These are phyloP conservation scores for Populus trichocarpa DNA, from an alignment of 441 rosid species.

Conservation along the genomic window DNA sequence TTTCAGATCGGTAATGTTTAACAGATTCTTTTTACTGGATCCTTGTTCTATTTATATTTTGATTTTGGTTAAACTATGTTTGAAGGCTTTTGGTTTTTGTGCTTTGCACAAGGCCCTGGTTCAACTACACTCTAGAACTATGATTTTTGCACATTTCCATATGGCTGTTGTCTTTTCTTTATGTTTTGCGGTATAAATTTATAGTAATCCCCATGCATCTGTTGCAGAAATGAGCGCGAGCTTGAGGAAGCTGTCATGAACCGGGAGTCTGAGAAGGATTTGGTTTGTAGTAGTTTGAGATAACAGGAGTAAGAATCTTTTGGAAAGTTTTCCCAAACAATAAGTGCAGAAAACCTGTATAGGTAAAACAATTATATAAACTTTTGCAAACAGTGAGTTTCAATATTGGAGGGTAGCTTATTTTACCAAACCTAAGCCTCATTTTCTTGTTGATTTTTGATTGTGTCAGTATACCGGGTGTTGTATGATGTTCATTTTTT, in stretches of 20 bases:
- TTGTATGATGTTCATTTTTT: conserved; percentile 12
- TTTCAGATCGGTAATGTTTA: background rate
- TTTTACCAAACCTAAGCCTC: conserved; percentile 16
- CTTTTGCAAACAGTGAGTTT: conserved; percentile 14
- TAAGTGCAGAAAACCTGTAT: conserved; percentile 17
- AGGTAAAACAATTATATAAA: conserved; percentile 9
- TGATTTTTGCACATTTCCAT: background rate
- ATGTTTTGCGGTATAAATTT: background rate
- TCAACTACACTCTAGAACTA: background rate
- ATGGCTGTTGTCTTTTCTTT: background rate
- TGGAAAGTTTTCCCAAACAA: conserved; percentile 18
- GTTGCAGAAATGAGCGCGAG: conserved; percentile 19
- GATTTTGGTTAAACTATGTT: background rate
- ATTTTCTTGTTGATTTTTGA: conserved; percentile 13
- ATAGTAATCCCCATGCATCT: background rate
- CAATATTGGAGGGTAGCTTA: conserved; percentile 15
- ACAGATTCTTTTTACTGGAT: background rate
- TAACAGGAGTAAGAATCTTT: conserved; percentile 9
- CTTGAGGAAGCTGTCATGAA: background rate
- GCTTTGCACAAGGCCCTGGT: background rate
- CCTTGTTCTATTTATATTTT: background rate
- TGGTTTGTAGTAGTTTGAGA: conserved; percentile 10
- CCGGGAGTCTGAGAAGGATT: conserved; percentile 13
- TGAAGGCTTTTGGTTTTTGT: background rate
- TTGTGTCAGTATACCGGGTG: conserved; percentile 19